Percentiles rank a stretch among this genome's conserved stretches.
These are phyloP conservation scores for Talaromyces nanjingensis DNA, from an alignment of 495 filamentous ascomycete species.

Conservation along the genomic window DNA sequence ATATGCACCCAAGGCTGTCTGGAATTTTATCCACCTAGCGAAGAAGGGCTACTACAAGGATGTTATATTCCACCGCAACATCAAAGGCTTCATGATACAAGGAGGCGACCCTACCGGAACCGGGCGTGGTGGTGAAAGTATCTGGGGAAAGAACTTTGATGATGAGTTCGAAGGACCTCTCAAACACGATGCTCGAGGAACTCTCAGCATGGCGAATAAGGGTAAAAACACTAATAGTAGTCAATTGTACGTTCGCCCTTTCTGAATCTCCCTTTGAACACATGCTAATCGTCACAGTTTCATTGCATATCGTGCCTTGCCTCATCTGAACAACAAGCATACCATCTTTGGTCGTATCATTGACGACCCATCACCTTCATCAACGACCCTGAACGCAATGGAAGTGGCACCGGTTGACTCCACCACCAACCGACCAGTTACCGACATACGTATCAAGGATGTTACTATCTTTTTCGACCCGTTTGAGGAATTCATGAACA, in stretches of 20 bases:
- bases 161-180: conserved; percentile 90
- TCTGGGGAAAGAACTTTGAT: conserved; percentile 86
- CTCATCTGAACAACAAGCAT: conserved; percentile 88
- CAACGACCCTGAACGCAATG: conserved; percentile 56
- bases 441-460: conserved; percentile 72
- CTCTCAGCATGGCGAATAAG: conserved; percentile 95
- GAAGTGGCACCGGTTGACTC: conserved; percentile 64
- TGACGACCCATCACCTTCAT: conserved; percentile 57
- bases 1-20: conserved; percentile 84
- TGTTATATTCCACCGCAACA: conserved; percentile 84
- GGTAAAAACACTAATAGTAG: conserved; percentile 93
- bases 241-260: conserved; percentile 57
- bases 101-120: conserved; percentile 68
- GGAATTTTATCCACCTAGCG: conserved; percentile 88
- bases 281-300: conserved; percentile 41
- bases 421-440: conserved; percentile 59
- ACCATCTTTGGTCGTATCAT: conserved; percentile 90
- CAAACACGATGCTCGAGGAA: conserved; percentile 68
- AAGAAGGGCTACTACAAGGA: conserved; percentile 84
- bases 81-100: conserved; percentile 96
- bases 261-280: background rate
- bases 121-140: conserved; percentile 75
- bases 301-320: conserved; percentile 74
- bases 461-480: conserved; percentile 88
- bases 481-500: conserved; percentile 74